These are phyloP conservation scores for Coemansia sp. DNA, from an alignment of 192 early-diverging fungal genomes.

Conservation along the genomic window DNA sequence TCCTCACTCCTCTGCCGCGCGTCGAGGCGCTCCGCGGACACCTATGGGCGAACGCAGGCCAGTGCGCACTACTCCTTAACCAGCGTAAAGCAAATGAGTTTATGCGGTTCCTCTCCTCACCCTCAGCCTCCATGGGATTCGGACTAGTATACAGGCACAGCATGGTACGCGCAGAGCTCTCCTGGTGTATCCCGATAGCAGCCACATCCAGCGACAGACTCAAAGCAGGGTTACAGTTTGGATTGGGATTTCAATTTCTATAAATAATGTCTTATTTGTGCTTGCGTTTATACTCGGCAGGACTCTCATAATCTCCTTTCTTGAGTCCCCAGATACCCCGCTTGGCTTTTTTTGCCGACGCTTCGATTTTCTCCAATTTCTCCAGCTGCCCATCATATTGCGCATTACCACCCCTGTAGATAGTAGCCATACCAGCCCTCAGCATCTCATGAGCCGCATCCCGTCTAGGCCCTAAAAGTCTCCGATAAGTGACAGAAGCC, in stretches of 20 bases:
- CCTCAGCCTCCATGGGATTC: conserved; percentile 77
- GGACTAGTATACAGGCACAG: conserved; percentile 89
- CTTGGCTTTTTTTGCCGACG: conserved; percentile 34
- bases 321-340: conserved; percentile 49
- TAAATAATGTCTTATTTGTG: conserved; percentile 23
- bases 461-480: conserved; percentile 20
- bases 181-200: conserved; percentile 83
- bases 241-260: conserved; percentile 81
- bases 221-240: conserved; percentile 83
- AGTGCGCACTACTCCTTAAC: conserved; percentile 60
- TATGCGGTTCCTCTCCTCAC: conserved; percentile 59
- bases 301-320: conserved; percentile 32
- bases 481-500: conserved; percentile 37
- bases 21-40: conserved; percentile 76
- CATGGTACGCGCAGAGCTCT: conserved; percentile 86
- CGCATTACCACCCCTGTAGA: conserved; percentile 51
- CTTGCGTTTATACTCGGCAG: conserved; percentile 49
- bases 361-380: conserved; percentile 34
- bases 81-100: conserved; percentile 40
- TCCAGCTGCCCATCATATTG: conserved; percentile 51
- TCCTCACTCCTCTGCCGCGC: conserved; percentile 74
- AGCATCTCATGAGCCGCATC: conserved; percentile 54
- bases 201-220: conserved; percentile 66
- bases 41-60: conserved; percentile 88
- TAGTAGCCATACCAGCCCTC: conserved; percentile 22